Base-by-base conservation (phyloP, 108 stramenopile species). In the Skeletonema potamos region DNA sequence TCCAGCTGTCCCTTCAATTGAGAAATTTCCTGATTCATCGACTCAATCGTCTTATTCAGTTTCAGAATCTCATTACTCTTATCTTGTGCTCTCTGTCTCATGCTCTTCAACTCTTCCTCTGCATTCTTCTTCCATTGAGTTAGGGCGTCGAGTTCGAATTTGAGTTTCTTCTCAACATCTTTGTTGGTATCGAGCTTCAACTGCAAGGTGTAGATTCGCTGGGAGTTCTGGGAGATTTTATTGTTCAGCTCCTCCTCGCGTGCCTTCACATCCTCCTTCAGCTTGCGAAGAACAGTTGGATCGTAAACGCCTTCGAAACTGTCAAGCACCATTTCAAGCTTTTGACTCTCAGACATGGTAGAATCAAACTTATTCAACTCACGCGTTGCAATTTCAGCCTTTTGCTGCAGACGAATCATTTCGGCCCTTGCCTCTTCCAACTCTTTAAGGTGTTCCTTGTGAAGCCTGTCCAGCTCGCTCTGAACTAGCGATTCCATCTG, bases 301-400 rank as follows among this genome's bases (percentile, higher is more conserved):
- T 64, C 66, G 28, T 77, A 77, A 4, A 77, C 76, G 33, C 64
- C 64, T 59, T 70, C 68, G 18, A 72, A 57, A 30, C 70, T 78
- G n/a, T 44, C 46, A 27, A 78, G 46, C 54, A 72, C 54, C 54
- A 66, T 59, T 32, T 72, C 77, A 36, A 78, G 71, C 57, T 51
- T 72, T 62, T 78, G 57, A 22, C 58, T 54, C 27, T 54, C 62
- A 13, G 55, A 64, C 44, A 68, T 55, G 22, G 67, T 58, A 17
- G 55, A 56, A 3, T 68, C 56, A 18, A 34, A 26, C 2, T 37
- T 68, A 37, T 68, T 58, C 9, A 68, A 15, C 37, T 57, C 57
- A 43, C 55, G 55, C 27, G 67, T 68, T 58, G 58, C 67, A 27
- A 13, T 68, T 27, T 68, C 67, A 12, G 67, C 67, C 62, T 61